These are phyloP conservation scores for Alternaria infectoria DNA, from an alignment of 2,329 filamentous ascomycete species.

Conservation along the genomic window DNA sequence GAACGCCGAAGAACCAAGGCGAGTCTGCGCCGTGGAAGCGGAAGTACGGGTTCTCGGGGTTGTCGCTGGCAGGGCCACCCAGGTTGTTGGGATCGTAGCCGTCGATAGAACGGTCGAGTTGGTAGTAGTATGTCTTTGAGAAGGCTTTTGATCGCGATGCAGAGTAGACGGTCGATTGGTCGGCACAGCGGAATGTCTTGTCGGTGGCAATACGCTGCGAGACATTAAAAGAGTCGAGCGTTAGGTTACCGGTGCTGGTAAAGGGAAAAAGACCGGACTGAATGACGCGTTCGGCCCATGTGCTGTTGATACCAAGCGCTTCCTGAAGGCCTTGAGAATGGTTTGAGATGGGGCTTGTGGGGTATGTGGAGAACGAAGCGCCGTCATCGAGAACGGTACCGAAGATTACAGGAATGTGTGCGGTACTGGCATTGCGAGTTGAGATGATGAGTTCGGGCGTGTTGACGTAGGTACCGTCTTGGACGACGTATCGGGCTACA, in stretches of 20 bases:
- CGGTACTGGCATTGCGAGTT: constrained; percentile 51
- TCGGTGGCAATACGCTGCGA: constrained; percentile 63
- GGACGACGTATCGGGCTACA: constrained; percentile 61
- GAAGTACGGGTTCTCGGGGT: constrained; percentile 61
- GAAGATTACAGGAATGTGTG: constrained; percentile 63
- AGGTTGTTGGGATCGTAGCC: constrained; percentile 61
- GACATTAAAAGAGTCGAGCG: constrained; percentile 63
- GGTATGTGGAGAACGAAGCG: constrained; percentile 60
- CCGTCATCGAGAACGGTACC: constrained; percentile 63
- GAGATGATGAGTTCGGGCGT: constrained; percentile 56
- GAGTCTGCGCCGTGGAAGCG: constrained; percentile 64
- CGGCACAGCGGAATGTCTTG: constrained; percentile 65
- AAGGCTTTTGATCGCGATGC: constrained; percentile 56
- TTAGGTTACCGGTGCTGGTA: constrained; percentile 56
- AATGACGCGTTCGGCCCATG: constrained; percentile 41
- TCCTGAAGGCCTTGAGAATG: constrained; percentile 53
- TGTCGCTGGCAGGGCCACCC: constrained; percentile 56
- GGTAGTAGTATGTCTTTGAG: constrained; percentile 62
- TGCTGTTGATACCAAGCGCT: constrained; percentile 55
- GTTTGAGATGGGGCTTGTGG: constrained; percentile 51
- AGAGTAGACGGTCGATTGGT: constrained; percentile 64
- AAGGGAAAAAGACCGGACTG: constrained; percentile 59
- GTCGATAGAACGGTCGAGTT: constrained; percentile 64
- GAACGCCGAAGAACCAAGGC: constrained; percentile 61
- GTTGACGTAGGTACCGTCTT: constrained; percentile 64